phyloP scores from a whole-genome alignment of 139 green algal species.

The Closterium sp. region DNA sequence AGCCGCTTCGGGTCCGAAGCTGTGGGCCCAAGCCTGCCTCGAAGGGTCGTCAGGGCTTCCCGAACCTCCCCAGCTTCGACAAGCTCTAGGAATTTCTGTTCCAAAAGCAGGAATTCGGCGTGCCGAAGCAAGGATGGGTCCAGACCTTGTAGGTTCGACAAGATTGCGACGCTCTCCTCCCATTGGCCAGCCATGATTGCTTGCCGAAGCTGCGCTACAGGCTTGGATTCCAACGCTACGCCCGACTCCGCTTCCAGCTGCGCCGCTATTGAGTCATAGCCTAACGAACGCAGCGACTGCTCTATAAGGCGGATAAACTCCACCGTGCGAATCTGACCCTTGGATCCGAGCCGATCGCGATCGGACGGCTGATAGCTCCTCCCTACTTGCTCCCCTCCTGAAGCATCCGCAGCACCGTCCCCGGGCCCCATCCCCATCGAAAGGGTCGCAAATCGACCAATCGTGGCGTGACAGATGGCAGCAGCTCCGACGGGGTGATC shows the following conservation, averaged over 20 bases:
- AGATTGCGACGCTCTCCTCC: slow-evolving; percentile 29
- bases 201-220: slow-evolving; percentile 39
- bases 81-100: slow-evolving; percentile 53
- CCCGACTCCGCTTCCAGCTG: slow-evolving; percentile 45
- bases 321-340: slow-evolving; percentile 21
- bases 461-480: background rate
- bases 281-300: slow-evolving; percentile 34
- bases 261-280: slow-evolving; percentile 18
- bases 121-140: background rate
- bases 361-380: background rate
- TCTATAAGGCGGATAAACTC: slow-evolving; percentile 31
- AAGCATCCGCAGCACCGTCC: background rate
- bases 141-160: background rate
- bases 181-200: slow-evolving; percentile 36
- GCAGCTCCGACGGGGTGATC: background rate
- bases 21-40: slow-evolving; percentile 21
- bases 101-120: slow-evolving; percentile 46
- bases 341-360: slow-evolving; percentile 23
- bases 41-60: slow-evolving; percentile 17
- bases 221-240: slow-evolving; percentile 37
- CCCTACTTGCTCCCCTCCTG: background rate
- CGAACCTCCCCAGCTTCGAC: slow-evolving; percentile 28
- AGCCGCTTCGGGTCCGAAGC: slow-evolving; percentile 16
- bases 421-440: background rate
- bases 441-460: background rate